Percentiles rank a stretch among this genome's conserved stretches.
These are phyloP conservation scores for Cenchrus fungigraminus DNA, from an alignment of 176 grass and related monocot genomes.

Conservation along the genomic window DNA sequence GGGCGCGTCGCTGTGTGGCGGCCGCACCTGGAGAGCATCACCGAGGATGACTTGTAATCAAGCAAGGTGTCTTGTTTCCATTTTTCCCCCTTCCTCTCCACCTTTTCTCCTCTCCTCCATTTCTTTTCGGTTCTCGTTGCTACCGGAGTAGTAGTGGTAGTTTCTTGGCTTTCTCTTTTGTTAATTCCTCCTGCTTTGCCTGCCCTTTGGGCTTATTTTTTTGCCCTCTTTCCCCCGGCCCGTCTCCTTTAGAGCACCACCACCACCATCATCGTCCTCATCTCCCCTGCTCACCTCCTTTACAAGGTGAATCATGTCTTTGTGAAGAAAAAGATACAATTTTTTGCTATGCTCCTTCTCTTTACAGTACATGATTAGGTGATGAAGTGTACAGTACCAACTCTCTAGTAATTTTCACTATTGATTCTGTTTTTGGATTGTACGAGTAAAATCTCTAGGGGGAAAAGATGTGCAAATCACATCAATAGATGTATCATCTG, in stretches of 20 bases:
- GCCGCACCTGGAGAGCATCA: conserved; percentile 96
- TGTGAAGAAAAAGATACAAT: conserved; percentile 62
- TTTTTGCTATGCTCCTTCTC: conserved; percentile 55
- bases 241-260: conserved; percentile 53
- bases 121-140: conserved; percentile 22
- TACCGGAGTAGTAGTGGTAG: conserved; percentile 34
- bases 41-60: conserved; percentile 91
- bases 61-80: conserved; percentile 43
- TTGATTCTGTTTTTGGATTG: neutral
- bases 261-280: conserved; percentile 38
- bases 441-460: neutral
- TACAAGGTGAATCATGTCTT: conserved; percentile 67
- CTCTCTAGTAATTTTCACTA: neutral
- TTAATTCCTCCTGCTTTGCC: conserved; percentile 51
- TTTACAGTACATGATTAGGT: conserved; percentile 40
- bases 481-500: conserved; percentile 14
- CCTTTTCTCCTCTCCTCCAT: neutral
- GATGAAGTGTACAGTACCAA: conserved; percentile 1
- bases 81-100: neutral
- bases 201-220: conserved; percentile 40
- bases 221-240: conserved; percentile 39
- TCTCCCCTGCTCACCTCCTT: conserved; percentile 55
- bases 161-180: conserved; percentile 44
- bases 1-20: conserved; percentile 90
- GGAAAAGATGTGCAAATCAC: neutral